Percentiles rank a stretch among this genome's conserved stretches.
Evolutionary conservation across 2,329 filamentous ascomycete species (phyloP).

Genomic region (Aaosphaeria pasadenensis): DNA sequence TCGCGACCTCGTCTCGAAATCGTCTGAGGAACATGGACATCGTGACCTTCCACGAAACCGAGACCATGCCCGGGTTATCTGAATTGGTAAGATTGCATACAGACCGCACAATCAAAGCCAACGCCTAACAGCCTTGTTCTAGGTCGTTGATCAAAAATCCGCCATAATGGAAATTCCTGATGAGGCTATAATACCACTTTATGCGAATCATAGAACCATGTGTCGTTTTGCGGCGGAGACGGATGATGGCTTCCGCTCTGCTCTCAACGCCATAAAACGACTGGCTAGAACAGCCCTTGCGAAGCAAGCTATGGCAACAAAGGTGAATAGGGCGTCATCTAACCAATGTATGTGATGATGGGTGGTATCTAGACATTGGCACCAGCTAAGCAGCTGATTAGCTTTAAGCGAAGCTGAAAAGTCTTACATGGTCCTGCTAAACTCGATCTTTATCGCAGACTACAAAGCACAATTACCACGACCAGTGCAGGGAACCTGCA

Average conservation of each 20-base stretch:
- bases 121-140: slow-evolving; percentile 2
- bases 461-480: slow-evolving; percentile 27
- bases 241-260: slow-evolving; percentile 5
- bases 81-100: slow-evolving; percentile 9
- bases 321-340: slow-evolving; percentile 6
- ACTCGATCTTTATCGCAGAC: slow-evolving; percentile 25
- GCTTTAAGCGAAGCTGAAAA: slow-evolving; percentile 32
- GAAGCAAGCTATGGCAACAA: slow-evolving; percentile 9
- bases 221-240: slow-evolving; percentile 14
- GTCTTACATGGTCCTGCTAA: slow-evolving; percentile 31
- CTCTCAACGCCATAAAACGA: slow-evolving; percentile 7
- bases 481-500: slow-evolving; percentile 25
- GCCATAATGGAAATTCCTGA: slow-evolving; percentile 16
- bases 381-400: slow-evolving; percentile 14
- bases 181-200: slow-evolving; percentile 15
- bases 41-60: slow-evolving; percentile 13
- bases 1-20: slow-evolving; percentile 12
- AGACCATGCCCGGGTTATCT: slow-evolving; percentile 7
- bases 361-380: not conserved
- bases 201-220: slow-evolving; percentile 16
- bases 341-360: slow-evolving; percentile 13
- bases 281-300: slow-evolving; percentile 9
- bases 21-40: slow-evolving; percentile 8
- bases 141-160: slow-evolving; percentile 17
- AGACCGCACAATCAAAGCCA: not conserved